A percentile compares a stretch with the other conserved stretches of the same genome.
phyloP scores from a whole-genome alignment of 2,329 filamentous ascomycete species.

The Mycosphaerella arachidis region DNA sequence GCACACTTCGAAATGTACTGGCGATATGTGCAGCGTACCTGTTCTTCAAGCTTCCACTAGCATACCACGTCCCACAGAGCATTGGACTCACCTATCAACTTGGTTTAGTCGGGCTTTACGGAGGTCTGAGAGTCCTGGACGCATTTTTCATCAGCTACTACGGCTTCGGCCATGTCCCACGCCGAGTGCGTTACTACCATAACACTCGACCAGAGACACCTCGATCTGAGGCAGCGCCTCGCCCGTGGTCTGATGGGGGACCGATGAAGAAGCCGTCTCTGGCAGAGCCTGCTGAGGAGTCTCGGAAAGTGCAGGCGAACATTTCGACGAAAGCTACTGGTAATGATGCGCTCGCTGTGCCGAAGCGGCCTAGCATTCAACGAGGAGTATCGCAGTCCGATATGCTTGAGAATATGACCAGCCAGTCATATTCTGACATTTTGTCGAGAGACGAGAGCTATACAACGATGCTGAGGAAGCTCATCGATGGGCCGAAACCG shows the following conservation, averaged over 20 bases:
- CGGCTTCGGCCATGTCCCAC: constrained; percentile 38
- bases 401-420: constrained; percentile 26
- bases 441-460: constrained; percentile 20
- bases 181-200: constrained; percentile 41
- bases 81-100: constrained; percentile 45
- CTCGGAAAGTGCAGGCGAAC: neutral
- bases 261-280: constrained; percentile 13
- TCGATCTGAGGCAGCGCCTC: constrained; percentile 8
- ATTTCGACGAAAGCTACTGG: constrained; percentile 5
- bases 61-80: constrained; percentile 42
- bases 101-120: constrained; percentile 42
- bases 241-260: constrained; percentile 19
- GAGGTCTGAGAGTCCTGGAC: constrained; percentile 40
- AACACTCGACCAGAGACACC: constrained; percentile 31
- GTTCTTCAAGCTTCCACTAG: constrained; percentile 41
- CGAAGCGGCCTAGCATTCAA: constrained; percentile 12
- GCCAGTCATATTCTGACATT: constrained; percentile 20
- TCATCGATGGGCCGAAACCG: constrained; percentile 23
- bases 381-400: constrained; percentile 18
- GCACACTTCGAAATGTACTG: constrained; percentile 35
- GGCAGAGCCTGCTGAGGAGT: neutral
- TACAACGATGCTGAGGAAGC: constrained; percentile 15
- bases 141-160: constrained; percentile 44
- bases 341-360: constrained; percentile 5
- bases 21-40: constrained; percentile 37